Conservation (phyloP, 768 basidiomycete species). For the Lepiota brunneoincarnata region DNA sequence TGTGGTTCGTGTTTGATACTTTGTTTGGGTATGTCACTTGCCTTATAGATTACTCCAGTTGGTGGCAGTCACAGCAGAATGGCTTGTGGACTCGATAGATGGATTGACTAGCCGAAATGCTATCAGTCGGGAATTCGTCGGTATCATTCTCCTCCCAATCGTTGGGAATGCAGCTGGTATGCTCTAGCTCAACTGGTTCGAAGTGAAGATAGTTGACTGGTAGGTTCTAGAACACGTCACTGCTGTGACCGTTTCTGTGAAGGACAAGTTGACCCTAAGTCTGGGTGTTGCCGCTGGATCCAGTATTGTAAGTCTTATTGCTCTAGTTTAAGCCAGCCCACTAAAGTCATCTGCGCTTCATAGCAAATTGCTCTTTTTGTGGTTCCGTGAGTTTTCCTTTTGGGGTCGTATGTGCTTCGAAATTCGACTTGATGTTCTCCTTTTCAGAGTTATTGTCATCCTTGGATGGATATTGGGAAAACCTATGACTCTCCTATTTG, state of each 20-base stretch:
- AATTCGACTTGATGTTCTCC: neutral
- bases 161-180: slow-evolving; percentile 83
- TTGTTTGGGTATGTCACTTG: slow-evolving; percentile 23
- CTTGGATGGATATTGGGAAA: slow-evolving; percentile 84
- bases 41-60: slow-evolving; percentile 36
- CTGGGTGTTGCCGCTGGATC: slow-evolving; percentile 89
- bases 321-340: neutral
- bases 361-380: slow-evolving; percentile 88
- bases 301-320: slow-evolving; percentile 55
- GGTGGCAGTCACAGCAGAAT: slow-evolving; percentile 64
- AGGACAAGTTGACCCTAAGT: slow-evolving; percentile 84
- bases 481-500: slow-evolving; percentile 78
- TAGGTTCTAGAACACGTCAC: slow-evolving; percentile 71
- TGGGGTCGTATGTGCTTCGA: neutral
- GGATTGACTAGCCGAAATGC: slow-evolving; percentile 56
- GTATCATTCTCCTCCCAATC: slow-evolving; percentile 82
- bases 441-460: slow-evolving; percentile 60
- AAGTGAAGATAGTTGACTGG: slow-evolving; percentile 10
- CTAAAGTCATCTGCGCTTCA: slow-evolving; percentile 5
- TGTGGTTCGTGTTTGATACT: slow-evolving; percentile 41
- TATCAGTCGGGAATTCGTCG: slow-evolving; percentile 82
- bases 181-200: slow-evolving; percentile 13
- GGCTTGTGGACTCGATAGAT: slow-evolving; percentile 78
- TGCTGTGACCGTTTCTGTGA: slow-evolving; percentile 88
- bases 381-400: slow-evolving; percentile 57